phyloP scores from a whole-genome alignment of 73 alveolate genomes.

The Paraurostyla sp. region DNA sequence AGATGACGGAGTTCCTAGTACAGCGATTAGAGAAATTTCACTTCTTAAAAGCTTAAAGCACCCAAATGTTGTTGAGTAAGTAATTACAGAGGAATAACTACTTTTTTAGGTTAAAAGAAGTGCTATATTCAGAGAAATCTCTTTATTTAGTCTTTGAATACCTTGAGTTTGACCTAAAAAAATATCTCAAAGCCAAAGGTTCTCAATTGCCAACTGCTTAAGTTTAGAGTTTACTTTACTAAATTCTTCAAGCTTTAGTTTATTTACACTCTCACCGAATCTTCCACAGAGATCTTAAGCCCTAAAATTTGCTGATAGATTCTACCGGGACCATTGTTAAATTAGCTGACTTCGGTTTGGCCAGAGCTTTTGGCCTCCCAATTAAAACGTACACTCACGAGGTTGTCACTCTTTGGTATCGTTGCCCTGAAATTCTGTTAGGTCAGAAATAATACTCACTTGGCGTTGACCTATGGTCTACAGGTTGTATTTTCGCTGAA shows the following conservation, averaged over 20 bases:
- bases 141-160: constrained; percentile 88
- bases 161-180: constrained; percentile 87
- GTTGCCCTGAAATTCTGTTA: constrained; percentile 86
- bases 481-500: constrained; percentile 83
- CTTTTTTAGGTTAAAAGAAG: constrained; percentile 77
- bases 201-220: constrained; percentile 65
- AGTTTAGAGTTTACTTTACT: constrained; percentile 67
- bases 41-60: constrained; percentile 92
- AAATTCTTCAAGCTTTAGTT: constrained; percentile 83
- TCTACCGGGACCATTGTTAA: constrained; percentile 73
- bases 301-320: constrained; percentile 89
- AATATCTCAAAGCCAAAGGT: constrained; percentile 77
- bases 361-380: constrained; percentile 96
- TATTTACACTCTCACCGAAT: constrained; percentile 92
- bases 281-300: constrained; percentile 96
- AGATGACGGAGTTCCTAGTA: constrained; percentile 97
- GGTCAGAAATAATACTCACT: constrained; percentile 77
- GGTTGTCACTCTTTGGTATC: constrained; percentile 86
- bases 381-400: constrained; percentile 88
- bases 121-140: constrained; percentile 81
- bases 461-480: constrained; percentile 85
- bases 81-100: not conserved
- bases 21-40: constrained; percentile 97
- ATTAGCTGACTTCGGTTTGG: constrained; percentile 97
- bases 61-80: constrained; percentile 95